Evolutionary conservation across 2,329 filamentous ascomycete species (phyloP).

Genomic region (Myriosclerotinia scirpicola): DNA sequence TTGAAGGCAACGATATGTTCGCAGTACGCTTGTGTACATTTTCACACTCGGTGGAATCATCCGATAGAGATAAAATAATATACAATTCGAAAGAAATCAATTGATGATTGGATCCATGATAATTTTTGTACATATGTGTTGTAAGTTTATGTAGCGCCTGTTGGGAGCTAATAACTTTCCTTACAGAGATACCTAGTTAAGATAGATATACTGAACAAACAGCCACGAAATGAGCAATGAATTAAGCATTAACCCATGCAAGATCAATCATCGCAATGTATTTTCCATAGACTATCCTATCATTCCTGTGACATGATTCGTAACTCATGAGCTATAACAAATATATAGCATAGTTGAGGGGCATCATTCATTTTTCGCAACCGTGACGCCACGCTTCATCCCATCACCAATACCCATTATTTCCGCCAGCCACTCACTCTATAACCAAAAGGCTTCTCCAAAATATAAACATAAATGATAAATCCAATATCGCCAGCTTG

Average conservation of each 20-base stretch:
- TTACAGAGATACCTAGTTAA: background rate
- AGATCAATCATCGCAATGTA: background rate
- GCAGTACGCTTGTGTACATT: no score
- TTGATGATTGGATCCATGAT: background rate
- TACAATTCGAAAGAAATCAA: background rate
- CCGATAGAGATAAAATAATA: no score
- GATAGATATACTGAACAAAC: background rate
- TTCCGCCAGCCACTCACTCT: background rate
- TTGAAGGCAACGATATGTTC: no score
- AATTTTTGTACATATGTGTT: background rate
- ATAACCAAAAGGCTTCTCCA: background rate
- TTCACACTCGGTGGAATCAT: no score
- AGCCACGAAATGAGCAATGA: background rate
- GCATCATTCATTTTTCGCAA: background rate
- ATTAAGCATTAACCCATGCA: background rate
- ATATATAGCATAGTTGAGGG: background rate
- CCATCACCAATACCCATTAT: slow-evolving; percentile 3
- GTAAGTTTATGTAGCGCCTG: background rate
- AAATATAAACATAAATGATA: background rate
- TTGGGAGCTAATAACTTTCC: background rate
- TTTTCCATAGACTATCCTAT: background rate
- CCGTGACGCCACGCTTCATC: slow-evolving; percentile 3
- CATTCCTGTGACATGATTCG: slow-evolving; percentile 11
- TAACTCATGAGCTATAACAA: slow-evolving; percentile 1
- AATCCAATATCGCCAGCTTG: background rate